phyloP scores from a whole-genome alignment of 179 eudicot genomes.

The Silene vulgaris region DNA sequence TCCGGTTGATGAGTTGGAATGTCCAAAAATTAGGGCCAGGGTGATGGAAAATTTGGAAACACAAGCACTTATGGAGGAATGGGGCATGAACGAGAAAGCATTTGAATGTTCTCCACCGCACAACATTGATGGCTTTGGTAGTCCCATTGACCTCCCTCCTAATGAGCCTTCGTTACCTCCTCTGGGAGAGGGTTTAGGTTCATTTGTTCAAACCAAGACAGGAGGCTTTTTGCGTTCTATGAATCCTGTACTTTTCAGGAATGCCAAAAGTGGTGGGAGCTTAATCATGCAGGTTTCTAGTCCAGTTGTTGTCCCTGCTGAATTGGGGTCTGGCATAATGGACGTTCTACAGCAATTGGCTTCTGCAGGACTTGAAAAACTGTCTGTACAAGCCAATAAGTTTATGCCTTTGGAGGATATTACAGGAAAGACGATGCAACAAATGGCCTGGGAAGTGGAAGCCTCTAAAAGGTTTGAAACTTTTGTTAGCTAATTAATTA shows the following conservation, averaged over 20 bases:
- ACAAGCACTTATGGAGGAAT: constrained; percentile 77
- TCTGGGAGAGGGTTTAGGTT: constrained; percentile 75
- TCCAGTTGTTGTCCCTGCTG: constrained; percentile 95
- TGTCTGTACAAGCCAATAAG: constrained; percentile 79
- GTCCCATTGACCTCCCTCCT: constrained; percentile 47
- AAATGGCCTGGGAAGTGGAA: constrained; percentile 77
- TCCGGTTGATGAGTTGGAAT: constrained; percentile 22
- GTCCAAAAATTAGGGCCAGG: constrained; percentile 52
- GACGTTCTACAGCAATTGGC: constrained; percentile 77
- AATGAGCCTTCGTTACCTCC: constrained; percentile 57
- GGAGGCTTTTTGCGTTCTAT: constrained; percentile 94
- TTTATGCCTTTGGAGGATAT: constrained; percentile 96
- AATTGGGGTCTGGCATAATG: constrained; percentile 83
- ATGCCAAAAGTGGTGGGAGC: constrained; percentile 67
- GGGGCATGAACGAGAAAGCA: constrained; percentile 69
- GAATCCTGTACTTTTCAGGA: constrained; percentile 65
- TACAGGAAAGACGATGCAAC: constrained; percentile 74
- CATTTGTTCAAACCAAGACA: constrained; percentile 62
- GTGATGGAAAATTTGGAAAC: constrained; percentile 78
- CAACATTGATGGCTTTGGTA: constrained; percentile 48
- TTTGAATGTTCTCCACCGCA: constrained; percentile 59
- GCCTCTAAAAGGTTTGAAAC: constrained; percentile 49
- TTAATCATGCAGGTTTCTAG: constrained; percentile 94
- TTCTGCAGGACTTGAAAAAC: constrained; percentile 78
- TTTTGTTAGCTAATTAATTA: constrained; percentile 4